A percentile compares a stretch with the other conserved stretches of the same genome.
Conservation (phyloP, 768 basidiomycete genomes). For the Calocybe indica region DNA sequence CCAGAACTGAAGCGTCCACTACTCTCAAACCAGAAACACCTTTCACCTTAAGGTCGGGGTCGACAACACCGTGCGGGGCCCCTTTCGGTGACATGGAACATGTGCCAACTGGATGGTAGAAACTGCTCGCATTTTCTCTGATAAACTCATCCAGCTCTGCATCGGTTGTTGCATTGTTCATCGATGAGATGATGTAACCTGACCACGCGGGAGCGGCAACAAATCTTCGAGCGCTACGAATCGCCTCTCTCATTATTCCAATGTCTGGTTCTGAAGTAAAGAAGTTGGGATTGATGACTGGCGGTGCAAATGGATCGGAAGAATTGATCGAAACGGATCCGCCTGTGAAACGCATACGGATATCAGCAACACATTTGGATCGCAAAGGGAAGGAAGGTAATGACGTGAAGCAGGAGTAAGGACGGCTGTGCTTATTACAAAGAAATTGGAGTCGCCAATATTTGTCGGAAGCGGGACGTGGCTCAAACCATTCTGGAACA, state of each 20-base stretch:
- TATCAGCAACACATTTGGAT: background rate
- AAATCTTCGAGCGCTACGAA: constrained; percentile 19
- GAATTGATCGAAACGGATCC: constrained; percentile 21
- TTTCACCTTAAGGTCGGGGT: constrained; percentile 28
- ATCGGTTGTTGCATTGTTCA: constrained; percentile 20
- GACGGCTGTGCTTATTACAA: background rate
- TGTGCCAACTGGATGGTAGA: constrained; percentile 22
- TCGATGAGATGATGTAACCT: constrained; percentile 17
- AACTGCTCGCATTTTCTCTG: constrained; percentile 11
- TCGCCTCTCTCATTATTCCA: constrained; percentile 19
- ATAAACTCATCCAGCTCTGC: constrained; percentile 17
- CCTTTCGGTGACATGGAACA: constrained; percentile 21
- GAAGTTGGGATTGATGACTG: constrained; percentile 20
- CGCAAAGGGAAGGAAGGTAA: background rate
- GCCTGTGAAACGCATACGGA: constrained; percentile 5
- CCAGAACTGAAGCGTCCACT: constrained; percentile 32
- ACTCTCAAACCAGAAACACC: constrained; percentile 25
- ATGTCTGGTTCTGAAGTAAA: constrained; percentile 16
- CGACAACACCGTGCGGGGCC: constrained; percentile 24
- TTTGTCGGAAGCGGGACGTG: background rate
- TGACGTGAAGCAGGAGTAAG: background rate
- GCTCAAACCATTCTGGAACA: background rate
- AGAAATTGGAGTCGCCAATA: background rate
- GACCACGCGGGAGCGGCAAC: constrained; percentile 20
- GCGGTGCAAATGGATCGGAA: constrained; percentile 16